These are phyloP conservation scores for Alternaria longipes DNA, from an alignment of 2,329 filamentous ascomycete species.

Conservation along the genomic window DNA sequence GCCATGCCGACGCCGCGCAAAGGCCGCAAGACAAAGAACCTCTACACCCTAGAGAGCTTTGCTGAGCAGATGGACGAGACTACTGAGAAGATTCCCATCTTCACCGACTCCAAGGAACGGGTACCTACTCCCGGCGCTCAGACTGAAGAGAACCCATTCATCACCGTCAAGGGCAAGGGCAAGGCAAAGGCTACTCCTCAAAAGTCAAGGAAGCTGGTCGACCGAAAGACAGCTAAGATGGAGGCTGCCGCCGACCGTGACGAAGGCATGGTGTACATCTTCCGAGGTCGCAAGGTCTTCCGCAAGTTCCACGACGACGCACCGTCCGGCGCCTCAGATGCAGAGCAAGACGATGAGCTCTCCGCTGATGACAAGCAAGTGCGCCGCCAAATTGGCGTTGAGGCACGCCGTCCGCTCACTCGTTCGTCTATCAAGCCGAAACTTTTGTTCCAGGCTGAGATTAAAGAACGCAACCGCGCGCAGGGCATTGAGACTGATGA, in stretches of 20 bases:
- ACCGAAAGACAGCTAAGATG: conserved; percentile 67
- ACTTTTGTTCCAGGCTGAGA: conserved; percentile 71
- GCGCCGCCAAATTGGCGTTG: conserved; percentile 48
- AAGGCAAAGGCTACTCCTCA: conserved; percentile 60
- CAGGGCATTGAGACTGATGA: conserved; percentile 59
- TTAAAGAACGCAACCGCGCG: conserved; percentile 55
- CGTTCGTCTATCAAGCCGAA: conserved; percentile 76
- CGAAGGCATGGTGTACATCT: conserved; percentile 78
- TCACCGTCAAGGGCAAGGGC: conserved; percentile 59
- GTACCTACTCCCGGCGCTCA: conserved; percentile 73
- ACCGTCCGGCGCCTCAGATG: conserved; percentile 45
- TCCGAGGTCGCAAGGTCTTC: conserved; percentile 83
- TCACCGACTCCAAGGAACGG: conserved; percentile 79
- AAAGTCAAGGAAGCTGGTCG: conserved; percentile 57
- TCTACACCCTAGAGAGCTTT: conserved; percentile 50
- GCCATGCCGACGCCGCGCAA: conserved; percentile 68
- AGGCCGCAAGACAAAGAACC: conserved; percentile 64
- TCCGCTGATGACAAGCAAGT: conserved; percentile 53
- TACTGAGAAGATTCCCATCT: conserved; percentile 72
- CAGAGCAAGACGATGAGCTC: conserved; percentile 40
- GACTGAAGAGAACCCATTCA: conserved; percentile 74
- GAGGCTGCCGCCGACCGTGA: conserved; percentile 71
- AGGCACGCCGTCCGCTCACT: conserved; percentile 63
- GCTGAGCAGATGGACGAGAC: conserved; percentile 63
- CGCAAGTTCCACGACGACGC: conserved; percentile 67